phyloP scores from a whole-genome alignment of 768 basidiomycete species.

The Mycena albidolilacea region DNA sequence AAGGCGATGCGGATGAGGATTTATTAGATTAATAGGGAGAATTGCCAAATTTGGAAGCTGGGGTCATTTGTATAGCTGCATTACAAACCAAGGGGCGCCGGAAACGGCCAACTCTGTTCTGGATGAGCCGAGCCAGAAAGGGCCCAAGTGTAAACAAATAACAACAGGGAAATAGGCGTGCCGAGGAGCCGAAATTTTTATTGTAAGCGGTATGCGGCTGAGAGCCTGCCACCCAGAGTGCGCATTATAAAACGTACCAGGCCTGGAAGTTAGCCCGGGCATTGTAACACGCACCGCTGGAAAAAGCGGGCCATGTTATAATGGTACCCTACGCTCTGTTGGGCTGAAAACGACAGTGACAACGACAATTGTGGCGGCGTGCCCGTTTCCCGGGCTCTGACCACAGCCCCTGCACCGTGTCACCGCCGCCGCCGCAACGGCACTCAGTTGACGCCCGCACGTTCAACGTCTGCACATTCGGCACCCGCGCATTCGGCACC shows the following conservation, averaged over 20 bases:
- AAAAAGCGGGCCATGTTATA: not conserved
- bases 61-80: not conserved
- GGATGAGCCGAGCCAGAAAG: not conserved
- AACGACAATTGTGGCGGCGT: no score
- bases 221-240: not conserved
- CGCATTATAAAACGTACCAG: slow-evolving; percentile 7
- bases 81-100: no score
- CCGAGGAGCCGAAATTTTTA: not conserved
- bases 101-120: no score
- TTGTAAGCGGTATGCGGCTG: not conserved
- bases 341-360: no score
- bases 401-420: no score
- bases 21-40: not conserved
- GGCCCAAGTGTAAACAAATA: not conserved
- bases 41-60: no score
- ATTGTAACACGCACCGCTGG: slow-evolving; percentile 9
- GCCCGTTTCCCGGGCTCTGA: no score
- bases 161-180: not conserved
- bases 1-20: not conserved
- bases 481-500: no score
- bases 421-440: no score
- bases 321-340: not conserved
- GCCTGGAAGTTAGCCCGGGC: not conserved
- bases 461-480: no score
- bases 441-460: no score